Percentiles rank a stretch among this genome's conserved stretches.
Conservation (phyloP, 805 yeast genomes). For the Hanseniaspora nectarophila region DNA sequence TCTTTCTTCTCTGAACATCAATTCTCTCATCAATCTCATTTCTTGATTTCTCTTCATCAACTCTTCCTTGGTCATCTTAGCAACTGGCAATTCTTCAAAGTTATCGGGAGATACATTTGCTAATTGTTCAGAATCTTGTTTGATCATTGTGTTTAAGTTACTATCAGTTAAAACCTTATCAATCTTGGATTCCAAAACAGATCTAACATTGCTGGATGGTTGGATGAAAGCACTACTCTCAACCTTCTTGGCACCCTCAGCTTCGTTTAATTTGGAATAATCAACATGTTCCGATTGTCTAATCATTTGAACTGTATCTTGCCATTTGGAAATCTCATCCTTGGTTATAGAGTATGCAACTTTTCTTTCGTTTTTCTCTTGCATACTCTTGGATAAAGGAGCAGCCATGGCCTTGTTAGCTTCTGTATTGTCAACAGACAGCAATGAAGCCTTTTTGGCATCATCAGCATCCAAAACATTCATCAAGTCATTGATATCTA, state of each 20-base stretch:
- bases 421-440: constrained; percentile 28
- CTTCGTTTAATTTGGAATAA: constrained; percentile 38
- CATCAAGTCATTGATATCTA: constrained; percentile 66
- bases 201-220: constrained; percentile 36
- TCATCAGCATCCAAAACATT: constrained; percentile 45
- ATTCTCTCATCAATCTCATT: constrained; percentile 81
- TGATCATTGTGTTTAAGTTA: constrained; percentile 55
- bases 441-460: constrained; percentile 39
- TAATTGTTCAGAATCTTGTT: constrained; percentile 31
- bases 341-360: constrained; percentile 87
- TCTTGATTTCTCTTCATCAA: constrained; percentile 65
- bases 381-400: constrained; percentile 78
- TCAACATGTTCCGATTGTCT: constrained; percentile 74
- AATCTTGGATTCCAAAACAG: constrained; percentile 58
- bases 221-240: constrained; percentile 44
- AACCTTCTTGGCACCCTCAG: constrained; percentile 29
- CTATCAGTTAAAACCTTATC: constrained; percentile 51
- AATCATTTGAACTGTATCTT: constrained; percentile 64
- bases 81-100: constrained; percentile 76
- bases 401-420: constrained; percentile 47
- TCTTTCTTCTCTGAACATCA: constrained; percentile 90
- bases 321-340: constrained; percentile 80
- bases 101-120: constrained; percentile 33
- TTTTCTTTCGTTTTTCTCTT: constrained; percentile 68
- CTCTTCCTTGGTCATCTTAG: constrained; percentile 71